Evolutionary conservation across 495 filamentous ascomycete genomes (phyloP).

Genomic region (Penicillium subrubescens): DNA sequence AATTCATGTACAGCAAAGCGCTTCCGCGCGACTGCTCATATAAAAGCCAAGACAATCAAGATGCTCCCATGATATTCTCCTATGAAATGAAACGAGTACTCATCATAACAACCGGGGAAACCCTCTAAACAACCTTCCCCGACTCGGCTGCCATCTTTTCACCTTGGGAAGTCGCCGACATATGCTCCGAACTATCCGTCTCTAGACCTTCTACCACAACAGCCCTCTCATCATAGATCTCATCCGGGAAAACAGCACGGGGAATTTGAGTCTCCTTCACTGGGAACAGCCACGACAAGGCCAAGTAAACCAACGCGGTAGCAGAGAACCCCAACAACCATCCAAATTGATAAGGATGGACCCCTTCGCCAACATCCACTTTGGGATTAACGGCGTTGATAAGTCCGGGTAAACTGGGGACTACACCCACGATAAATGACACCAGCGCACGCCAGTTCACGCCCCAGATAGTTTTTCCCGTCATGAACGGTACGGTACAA

Average conservation of each 20-base stretch:
- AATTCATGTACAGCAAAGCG: neutral
- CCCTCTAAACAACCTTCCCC: neutral
- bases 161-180: slow-evolving; percentile 4
- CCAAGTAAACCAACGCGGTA: slow-evolving; percentile 50
- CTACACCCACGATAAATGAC: slow-evolving; percentile 64
- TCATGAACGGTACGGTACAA: slow-evolving; percentile 32
- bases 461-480: slow-evolving; percentile 29
- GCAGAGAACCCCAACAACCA: slow-evolving; percentile 57
- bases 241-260: slow-evolving; percentile 47
- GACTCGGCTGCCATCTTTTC: slow-evolving; percentile 1
- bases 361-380: slow-evolving; percentile 49
- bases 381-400: slow-evolving; percentile 50
- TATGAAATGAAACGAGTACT: neutral
- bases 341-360: slow-evolving; percentile 56
- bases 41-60: neutral
- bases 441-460: slow-evolving; percentile 68
- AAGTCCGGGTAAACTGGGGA: slow-evolving; percentile 62
- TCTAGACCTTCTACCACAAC: slow-evolving; percentile 35
- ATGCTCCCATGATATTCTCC: neutral
- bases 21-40: neutral
- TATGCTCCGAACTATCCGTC: slow-evolving; percentile 17
- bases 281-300: slow-evolving; percentile 41
- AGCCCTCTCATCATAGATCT: slow-evolving; percentile 46
- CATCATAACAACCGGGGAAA: neutral
- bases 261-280: slow-evolving; percentile 42